These are phyloP conservation scores for Bassia scoparia DNA, from an alignment of 148 eudicot species.

Conservation along the genomic window DNA sequence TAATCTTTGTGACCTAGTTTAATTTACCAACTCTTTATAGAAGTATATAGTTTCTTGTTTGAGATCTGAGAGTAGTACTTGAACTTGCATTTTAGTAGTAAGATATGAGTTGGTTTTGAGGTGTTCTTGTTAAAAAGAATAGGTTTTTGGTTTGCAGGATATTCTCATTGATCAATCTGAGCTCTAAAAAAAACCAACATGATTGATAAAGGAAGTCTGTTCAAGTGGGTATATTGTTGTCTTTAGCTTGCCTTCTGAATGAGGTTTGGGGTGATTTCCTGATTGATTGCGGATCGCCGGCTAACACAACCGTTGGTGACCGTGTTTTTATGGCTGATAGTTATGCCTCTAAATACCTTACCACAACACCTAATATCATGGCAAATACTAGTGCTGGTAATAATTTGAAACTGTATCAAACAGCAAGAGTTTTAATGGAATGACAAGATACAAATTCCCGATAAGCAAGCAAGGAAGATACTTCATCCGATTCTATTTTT, in stretches of 20 bases:
- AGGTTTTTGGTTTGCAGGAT: slow-evolving; percentile 29
- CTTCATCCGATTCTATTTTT: slow-evolving; percentile 72
- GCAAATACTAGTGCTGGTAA: slow-evolving; percentile 34
- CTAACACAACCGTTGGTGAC: slow-evolving; percentile 37
- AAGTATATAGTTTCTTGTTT: neutral
- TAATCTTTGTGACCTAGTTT: neutral
- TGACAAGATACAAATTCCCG: slow-evolving; percentile 53
- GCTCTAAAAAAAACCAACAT: slow-evolving; percentile 3
- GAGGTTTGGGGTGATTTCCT: slow-evolving; percentile 37
- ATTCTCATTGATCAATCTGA: slow-evolving; percentile 10
- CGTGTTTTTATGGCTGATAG: slow-evolving; percentile 48
- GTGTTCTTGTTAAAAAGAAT: neutral
- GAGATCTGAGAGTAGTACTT: slow-evolving; percentile 13
- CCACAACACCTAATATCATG: slow-evolving; percentile 27
- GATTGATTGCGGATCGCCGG: slow-evolving; percentile 52
- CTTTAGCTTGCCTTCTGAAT: slow-evolving; percentile 18
- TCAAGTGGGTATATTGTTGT: slow-evolving; percentile 28
- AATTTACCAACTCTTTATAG: neutral
- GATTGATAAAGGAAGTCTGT: slow-evolving; percentile 20
- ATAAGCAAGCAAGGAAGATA: slow-evolving; percentile 56
- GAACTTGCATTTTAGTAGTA: neutral
- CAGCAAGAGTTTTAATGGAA: slow-evolving; percentile 51
- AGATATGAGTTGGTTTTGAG: neutral
- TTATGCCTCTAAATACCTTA: slow-evolving; percentile 34
- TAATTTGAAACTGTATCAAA: slow-evolving; percentile 41